These are phyloP conservation scores for Plantago ovata DNA, from an alignment of 257 asterid genomes.

Conservation along the genomic window DNA sequence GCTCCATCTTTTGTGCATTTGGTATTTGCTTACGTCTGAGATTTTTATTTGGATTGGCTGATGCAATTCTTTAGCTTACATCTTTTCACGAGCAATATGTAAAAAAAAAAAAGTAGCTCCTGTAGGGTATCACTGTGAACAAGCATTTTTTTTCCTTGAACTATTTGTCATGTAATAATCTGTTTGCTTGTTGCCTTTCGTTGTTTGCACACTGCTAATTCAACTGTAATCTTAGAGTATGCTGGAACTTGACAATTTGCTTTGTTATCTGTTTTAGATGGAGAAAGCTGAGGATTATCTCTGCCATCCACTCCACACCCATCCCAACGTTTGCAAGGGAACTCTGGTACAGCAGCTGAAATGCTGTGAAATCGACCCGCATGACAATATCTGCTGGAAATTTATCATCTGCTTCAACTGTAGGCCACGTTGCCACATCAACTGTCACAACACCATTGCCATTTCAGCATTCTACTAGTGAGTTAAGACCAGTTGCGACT, in stretches of 20 bases:
- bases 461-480: conserved; percentile 89
- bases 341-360: conserved; percentile 49
- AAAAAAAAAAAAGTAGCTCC: too few relatives aligned
- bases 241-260: conserved; percentile 12
- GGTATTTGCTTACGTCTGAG: not conserved
- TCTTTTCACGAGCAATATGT: not conserved
- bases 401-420: conserved; percentile 42
- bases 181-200: conserved; percentile 1
- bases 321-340: conserved; percentile 43
- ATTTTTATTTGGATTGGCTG: not conserved
- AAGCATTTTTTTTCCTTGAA: too few relatives aligned
- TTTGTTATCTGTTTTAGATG: conserved; percentile 49
- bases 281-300: conserved; percentile 61
- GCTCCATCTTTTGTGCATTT: not conserved
- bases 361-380: conserved; percentile 53
- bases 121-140: too few relatives aligned
- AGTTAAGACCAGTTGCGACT: conserved; percentile 65
- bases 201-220: conserved; percentile 15
- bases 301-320: conserved; percentile 44
- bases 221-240: conserved; percentile 3
- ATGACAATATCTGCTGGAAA: conserved; percentile 44
- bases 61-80: not conserved
- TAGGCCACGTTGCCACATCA: conserved; percentile 36
- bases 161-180: too few relatives aligned
- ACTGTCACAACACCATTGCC: conserved; percentile 53